Evolutionary conservation across 2,329 filamentous ascomycete species (phyloP), one percentile per base, ranked within the genome.

Genomic region (Neonectria magnoliae): DNA sequence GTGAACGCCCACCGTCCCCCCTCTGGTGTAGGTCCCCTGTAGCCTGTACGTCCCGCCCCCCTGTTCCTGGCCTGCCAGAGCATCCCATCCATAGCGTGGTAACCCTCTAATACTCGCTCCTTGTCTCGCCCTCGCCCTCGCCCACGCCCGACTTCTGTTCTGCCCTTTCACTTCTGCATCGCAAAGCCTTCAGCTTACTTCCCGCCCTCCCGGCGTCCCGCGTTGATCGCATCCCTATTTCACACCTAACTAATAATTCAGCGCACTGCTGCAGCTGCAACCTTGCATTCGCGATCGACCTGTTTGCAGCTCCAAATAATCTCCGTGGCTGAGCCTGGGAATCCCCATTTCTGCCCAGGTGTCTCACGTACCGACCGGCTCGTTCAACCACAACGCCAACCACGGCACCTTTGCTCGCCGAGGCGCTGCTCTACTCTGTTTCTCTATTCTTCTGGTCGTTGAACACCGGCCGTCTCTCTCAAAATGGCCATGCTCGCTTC

Each of bases 401-500:
- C 47, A 54, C 36, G 50, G 60, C n/a, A 31, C 48, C 20, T 61
- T 61, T 47, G 41, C 33, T 29, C 47, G 57, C 41, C 47, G 27
- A 44, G 56, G 47, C 52, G 29, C n/a, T 25, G 53, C 52, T 45
- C 62, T 41, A 52, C 47, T 48, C 55, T 27, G 45, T 45, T 36
- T 38, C 54, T n/a, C 44, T 50, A 60, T 31, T 55, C 41, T 22
- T 41, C 53, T 18, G 59, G 62, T 52, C 45, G 38, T 57, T 45
- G 52, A 62, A 57, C 61, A 29, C 57, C 60, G 56, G 54, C 42
- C 44, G 47, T 45, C 52, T 29, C 27, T 52, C 50, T 55, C 63
- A 64, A 13, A 36, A 93, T 94, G 92, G 90, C 92, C 74, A 92
- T 94, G 88, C 82, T 94, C 75, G 92, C 92, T 70, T 89, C 91